These are phyloP conservation scores for Kalmusia sp. DNA, from an alignment of 2,329 filamentous ascomycete species.

Conservation along the genomic window DNA sequence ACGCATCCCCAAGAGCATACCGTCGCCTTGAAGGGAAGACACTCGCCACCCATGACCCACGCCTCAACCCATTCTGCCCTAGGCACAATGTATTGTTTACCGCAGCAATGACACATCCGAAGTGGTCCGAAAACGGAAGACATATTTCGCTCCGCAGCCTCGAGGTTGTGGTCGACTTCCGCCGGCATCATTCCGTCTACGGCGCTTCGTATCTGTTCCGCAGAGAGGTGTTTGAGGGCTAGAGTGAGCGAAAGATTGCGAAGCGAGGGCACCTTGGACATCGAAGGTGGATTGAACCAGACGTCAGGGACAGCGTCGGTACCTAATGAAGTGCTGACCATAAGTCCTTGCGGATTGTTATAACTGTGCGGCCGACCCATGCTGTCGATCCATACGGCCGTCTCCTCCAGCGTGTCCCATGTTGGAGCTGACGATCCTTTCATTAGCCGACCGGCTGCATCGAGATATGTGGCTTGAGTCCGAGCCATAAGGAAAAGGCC, in stretches of 20 bases:
- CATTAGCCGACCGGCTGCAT: constrained; percentile 23
- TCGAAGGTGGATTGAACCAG: constrained; percentile 24
- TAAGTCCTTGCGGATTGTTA: constrained; percentile 16
- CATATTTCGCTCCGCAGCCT: constrained; percentile 22
- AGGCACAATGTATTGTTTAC: constrained; percentile 33
- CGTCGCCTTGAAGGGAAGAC: constrained; percentile 29
- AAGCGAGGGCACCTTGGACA: constrained; percentile 11
- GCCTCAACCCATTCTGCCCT: constrained; percentile 43
- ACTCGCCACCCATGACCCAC: constrained; percentile 23
- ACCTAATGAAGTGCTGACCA: constrained; percentile 28
- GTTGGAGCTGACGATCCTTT: constrained; percentile 16
- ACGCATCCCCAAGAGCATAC: constrained; percentile 45
- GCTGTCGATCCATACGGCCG: too few relatives aligned
- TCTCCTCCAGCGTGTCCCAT: too few relatives aligned
- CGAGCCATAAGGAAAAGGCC: constrained; percentile 14
- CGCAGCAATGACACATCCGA: constrained; percentile 34
- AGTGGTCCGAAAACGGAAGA: constrained; percentile 23
- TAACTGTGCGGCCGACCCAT: too few relatives aligned
- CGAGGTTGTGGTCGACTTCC: background rate
- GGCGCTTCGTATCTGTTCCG: background rate
- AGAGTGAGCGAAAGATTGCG: background rate
- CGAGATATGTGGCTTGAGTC: constrained; percentile 30
- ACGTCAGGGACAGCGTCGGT: constrained; percentile 21
- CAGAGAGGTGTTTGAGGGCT: constrained; percentile 18
- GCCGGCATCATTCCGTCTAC: constrained; percentile 20